These are phyloP conservation scores for Talaromyces trachyspermus DNA, from an alignment of 495 filamentous ascomycete species.

Conservation along the genomic window DNA sequence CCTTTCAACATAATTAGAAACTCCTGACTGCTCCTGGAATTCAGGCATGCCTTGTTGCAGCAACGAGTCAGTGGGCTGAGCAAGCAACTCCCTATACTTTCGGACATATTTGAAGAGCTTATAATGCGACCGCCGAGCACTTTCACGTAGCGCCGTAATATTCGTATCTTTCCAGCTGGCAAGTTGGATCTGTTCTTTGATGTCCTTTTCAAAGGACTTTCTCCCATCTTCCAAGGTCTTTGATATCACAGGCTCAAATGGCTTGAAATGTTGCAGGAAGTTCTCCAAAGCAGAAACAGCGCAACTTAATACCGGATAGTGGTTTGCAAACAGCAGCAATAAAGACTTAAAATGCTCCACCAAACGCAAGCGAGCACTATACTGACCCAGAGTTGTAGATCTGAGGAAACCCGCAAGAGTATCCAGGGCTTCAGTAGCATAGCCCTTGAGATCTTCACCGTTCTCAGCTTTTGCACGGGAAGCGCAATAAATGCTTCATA, in stretches of 20 bases:
- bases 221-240: slow-evolving; percentile 58
- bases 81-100: slow-evolving; percentile 72
- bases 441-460: slow-evolving; percentile 48
- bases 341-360: slow-evolving; percentile 58
- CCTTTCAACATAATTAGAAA: background rate
- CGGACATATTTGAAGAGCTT: slow-evolving; percentile 87
- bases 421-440: slow-evolving; percentile 59
- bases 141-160: slow-evolving; percentile 78
- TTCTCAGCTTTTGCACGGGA: slow-evolving; percentile 55
- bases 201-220: slow-evolving; percentile 65
- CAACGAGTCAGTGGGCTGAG: slow-evolving; percentile 59
- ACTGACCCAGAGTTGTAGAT: slow-evolving; percentile 74
- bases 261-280: slow-evolving; percentile 63
- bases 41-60: slow-evolving; percentile 62
- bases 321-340: slow-evolving; percentile 41
- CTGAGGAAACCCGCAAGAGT: slow-evolving; percentile 70
- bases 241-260: slow-evolving; percentile 56
- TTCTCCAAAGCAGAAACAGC: slow-evolving; percentile 59
- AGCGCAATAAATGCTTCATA: slow-evolving; percentile 80
- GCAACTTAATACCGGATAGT: slow-evolving; percentile 46
- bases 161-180: slow-evolving; percentile 97
- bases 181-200: slow-evolving; percentile 79
- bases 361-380: slow-evolving; percentile 58
- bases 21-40: slow-evolving; percentile 16
- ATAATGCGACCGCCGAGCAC: slow-evolving; percentile 79